A percentile compares a stretch with the other conserved stretches of the same genome.
phyloP scores from a whole-genome alignment of 805 yeast species.

The Barnettozyma vustinii region DNA sequence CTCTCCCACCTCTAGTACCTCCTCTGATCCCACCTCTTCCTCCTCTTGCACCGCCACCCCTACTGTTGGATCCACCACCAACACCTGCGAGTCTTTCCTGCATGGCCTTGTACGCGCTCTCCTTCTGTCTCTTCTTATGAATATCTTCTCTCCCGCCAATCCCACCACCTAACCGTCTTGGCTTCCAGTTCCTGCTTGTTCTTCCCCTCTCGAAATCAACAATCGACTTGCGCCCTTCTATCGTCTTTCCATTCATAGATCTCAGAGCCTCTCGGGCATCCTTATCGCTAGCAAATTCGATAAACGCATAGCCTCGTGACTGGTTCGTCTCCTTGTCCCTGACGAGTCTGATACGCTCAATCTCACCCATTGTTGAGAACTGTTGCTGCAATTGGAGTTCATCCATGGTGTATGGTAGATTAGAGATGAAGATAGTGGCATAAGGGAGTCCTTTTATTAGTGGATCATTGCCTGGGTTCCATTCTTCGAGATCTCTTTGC shows the following conservation, averaged over 20 bases:
- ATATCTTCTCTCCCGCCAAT: conserved; percentile 79
- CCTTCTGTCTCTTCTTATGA: conserved; percentile 22
- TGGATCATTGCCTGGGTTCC: conserved; percentile 57
- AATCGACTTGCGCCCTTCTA: conserved; percentile 51
- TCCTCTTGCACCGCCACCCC: conserved; percentile 12
- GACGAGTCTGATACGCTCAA: conserved; percentile 57
- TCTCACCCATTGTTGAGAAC: conserved; percentile 62
- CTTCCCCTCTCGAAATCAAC: conserved; percentile 74
- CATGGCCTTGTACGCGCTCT: conserved; percentile 2
- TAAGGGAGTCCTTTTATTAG: conserved; percentile 67
- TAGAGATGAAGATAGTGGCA: conserved; percentile 69
- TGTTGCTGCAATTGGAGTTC: conserved; percentile 64
- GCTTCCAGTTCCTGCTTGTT: conserved; percentile 60
- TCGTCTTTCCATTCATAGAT: conserved; percentile 47
- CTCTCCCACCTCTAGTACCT: conserved; percentile 11
- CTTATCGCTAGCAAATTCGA: conserved; percentile 56
- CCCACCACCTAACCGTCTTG: conserved; percentile 84
- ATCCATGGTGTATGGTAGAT: conserved; percentile 58
- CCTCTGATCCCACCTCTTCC: conserved; percentile 12
- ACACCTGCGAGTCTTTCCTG: conserved; percentile 8
- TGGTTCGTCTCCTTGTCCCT: conserved; percentile 45
- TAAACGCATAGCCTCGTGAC: conserved; percentile 80
- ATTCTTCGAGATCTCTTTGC: conserved; percentile 31
- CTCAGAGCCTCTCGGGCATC: conserved; percentile 60
- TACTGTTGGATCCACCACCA: conserved; percentile 8